phyloP scores from a whole-genome alignment of 805 yeast genomes.

The Zygosaccharomyces bailii region DNA sequence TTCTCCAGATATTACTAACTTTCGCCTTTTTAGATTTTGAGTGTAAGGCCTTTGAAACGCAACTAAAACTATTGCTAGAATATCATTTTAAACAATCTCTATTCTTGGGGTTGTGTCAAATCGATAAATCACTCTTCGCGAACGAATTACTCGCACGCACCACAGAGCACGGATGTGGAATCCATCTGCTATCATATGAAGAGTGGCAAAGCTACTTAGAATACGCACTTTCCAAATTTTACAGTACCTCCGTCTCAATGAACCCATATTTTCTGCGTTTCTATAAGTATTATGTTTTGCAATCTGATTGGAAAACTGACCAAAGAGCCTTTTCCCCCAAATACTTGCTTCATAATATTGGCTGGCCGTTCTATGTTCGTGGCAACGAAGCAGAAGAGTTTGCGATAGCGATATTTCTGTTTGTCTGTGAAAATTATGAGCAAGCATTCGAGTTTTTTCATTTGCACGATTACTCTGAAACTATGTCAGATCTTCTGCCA shows the following conservation, averaged over 20 bases:
- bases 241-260: constrained; percentile 12
- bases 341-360: constrained; percentile 19
- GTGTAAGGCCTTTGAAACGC: constrained; percentile 25
- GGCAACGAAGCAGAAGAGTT: constrained; percentile 27
- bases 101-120: constrained; percentile 26
- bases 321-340: constrained; percentile 5
- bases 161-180: constrained; percentile 28
- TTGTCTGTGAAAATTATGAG: constrained; percentile 26
- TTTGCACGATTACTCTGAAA: constrained; percentile 25
- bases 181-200: constrained; percentile 23
- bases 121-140: constrained; percentile 23
- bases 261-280: constrained; percentile 25
- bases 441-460: constrained; percentile 30
- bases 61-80: constrained; percentile 23
- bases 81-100: constrained; percentile 29
- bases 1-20: constrained; percentile 35
- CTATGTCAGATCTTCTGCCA: constrained; percentile 20
- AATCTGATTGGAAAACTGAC: constrained; percentile 8
- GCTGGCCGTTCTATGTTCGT: constrained; percentile 22
- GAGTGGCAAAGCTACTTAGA: constrained; percentile 24
- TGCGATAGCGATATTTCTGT: constrained; percentile 27
- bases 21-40: constrained; percentile 41
- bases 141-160: constrained; percentile 22
- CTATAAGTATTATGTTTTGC: constrained; percentile 20
- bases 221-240: constrained; percentile 17